Conservation (phyloP, 1,284 basidiomycete species). For the Heterobasidion irregulare region DNA sequence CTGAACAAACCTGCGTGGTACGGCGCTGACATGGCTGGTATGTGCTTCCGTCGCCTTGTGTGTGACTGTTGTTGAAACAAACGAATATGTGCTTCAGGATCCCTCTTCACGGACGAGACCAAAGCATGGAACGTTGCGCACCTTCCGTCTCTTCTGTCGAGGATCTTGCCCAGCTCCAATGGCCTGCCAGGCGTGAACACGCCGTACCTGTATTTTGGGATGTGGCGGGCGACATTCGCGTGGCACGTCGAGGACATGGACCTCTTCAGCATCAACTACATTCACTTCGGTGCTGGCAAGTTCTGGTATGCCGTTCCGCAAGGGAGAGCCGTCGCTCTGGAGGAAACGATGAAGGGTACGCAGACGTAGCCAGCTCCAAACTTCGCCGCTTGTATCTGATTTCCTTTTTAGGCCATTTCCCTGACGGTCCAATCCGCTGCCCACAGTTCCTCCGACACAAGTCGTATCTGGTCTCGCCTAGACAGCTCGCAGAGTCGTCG, state of each 20-base stretch:
- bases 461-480: constrained; percentile 90
- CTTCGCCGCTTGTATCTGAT: not conserved
- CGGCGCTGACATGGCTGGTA: constrained; percentile 90
- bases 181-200: constrained; percentile 93
- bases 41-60: constrained; percentile 13
- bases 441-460: constrained; percentile 96
- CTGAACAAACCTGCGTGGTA: constrained; percentile 91
- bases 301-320: constrained; percentile 98
- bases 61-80: not conserved
- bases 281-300: constrained; percentile 97
- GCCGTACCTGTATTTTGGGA: constrained; percentile 97
- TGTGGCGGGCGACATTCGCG: constrained; percentile 98
- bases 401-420: constrained; percentile 67
- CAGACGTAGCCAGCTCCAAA: constrained; percentile 13
- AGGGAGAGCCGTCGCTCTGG: constrained; percentile 67
- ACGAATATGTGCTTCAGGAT: constrained; percentile 37
- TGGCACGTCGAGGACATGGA: constrained; percentile 99
- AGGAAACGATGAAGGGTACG: constrained; percentile 73
- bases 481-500: constrained; percentile 69
- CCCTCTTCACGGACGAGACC: constrained; percentile 79
- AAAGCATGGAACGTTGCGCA: constrained; percentile 90
- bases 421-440: constrained; percentile 77
- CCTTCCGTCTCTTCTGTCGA: constrained; percentile 81
- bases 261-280: constrained; percentile 97
- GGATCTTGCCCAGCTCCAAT: constrained; percentile 64